Conservation (phyloP, 73 alveolate genomes). For the Breviolum minutum region DNA sequence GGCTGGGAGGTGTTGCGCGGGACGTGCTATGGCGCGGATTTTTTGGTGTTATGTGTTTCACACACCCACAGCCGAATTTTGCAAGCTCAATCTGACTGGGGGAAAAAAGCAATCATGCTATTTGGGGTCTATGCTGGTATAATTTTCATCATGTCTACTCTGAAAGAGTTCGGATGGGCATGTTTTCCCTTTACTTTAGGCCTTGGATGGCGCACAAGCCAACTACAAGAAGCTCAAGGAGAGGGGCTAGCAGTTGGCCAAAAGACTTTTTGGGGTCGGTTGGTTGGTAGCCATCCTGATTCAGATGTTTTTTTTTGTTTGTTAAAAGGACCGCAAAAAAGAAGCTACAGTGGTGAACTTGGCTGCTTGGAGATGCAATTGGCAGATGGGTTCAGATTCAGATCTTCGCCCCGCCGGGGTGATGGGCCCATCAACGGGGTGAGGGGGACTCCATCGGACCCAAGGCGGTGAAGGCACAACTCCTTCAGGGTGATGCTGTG, state of each 20-base stretch:
- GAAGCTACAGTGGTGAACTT: slow-evolving; percentile 56
- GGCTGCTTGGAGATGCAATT: no score
- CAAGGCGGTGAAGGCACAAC: slow-evolving; percentile 76
- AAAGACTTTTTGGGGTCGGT: not conserved
- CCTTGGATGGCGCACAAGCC: slow-evolving; percentile 69
- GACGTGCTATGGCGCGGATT: no score
- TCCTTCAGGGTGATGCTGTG: slow-evolving; percentile 44
- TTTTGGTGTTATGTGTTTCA: no score
- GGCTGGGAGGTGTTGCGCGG: no score
- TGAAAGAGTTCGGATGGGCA: not conserved
- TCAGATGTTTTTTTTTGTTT: not conserved
- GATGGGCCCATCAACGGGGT: no score
- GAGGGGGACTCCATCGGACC: not conserved
- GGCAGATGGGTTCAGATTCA: no score
- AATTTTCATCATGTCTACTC: no score
- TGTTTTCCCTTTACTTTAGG: not conserved
- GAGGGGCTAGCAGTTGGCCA: not conserved
- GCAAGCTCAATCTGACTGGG: no score
- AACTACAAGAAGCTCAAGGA: slow-evolving; percentile 78
- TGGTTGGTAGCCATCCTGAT: not conserved
- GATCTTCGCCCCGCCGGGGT: no score
- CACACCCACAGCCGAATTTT: no score
- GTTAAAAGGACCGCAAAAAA: slow-evolving; percentile 53
- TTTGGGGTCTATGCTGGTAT: not conserved
- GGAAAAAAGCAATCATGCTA: not conserved